phyloP scores from a whole-genome alignment of 371 early-diverging fungal species.

The Mortierella sp. region DNA sequence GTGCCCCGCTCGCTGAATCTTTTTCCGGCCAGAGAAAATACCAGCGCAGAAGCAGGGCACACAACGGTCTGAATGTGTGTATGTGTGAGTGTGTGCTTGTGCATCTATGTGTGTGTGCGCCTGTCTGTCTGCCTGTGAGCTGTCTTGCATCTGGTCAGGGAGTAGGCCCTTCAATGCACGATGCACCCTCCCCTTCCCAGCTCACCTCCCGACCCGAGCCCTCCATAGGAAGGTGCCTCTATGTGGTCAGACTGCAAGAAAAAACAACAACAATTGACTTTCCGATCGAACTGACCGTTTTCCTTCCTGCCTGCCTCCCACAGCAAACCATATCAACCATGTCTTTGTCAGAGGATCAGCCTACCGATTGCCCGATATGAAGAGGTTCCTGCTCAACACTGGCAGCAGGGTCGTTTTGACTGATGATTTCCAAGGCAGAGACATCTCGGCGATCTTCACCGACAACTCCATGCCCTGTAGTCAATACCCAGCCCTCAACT shows the following conservation, averaged over 20 bases:
- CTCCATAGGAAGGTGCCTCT: neutral
- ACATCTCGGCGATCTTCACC: slow-evolving; percentile 65
- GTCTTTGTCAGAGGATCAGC: slow-evolving; percentile 66
- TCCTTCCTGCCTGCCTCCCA: neutral
- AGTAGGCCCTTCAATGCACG: neutral
- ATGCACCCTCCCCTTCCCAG: neutral
- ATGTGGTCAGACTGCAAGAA: neutral
- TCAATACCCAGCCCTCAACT: slow-evolving; percentile 30
- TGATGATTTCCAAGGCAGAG: slow-evolving; percentile 64
- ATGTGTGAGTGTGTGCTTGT: neutral
- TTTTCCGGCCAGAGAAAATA: neutral
- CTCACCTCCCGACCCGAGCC: neutral
- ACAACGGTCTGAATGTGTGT: too few relatives aligned
- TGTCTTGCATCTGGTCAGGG: too few relatives aligned
- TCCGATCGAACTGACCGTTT: neutral
- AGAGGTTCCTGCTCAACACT: slow-evolving; percentile 57
- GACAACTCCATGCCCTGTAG: slow-evolving; percentile 61
- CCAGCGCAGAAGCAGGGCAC: neutral
- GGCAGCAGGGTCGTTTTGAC: slow-evolving; percentile 61
- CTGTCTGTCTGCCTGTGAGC: neutral
- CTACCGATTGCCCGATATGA: slow-evolving; percentile 60
- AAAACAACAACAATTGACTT: neutral
- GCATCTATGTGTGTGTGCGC: neutral
- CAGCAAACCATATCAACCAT: slow-evolving; percentile 57
- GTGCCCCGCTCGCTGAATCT: neutral